Evolutionary conservation across 2,329 filamentous ascomycete species (phyloP), one percentile per base, ranked within the genome.

Genomic region (Helminthosporium solani): DNA sequence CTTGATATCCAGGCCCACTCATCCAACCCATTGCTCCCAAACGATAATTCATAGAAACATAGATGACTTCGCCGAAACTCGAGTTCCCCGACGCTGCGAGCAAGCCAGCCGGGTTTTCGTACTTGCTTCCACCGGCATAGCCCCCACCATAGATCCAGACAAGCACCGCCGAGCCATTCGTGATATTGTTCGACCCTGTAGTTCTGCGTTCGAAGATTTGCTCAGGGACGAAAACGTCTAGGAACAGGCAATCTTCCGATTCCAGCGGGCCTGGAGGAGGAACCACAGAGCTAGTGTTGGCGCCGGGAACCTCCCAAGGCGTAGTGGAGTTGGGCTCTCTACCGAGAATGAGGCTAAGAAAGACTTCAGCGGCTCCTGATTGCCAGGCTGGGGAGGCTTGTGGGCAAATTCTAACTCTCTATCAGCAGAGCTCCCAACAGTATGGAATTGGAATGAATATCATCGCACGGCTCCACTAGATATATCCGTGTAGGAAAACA

Each of bases 131-230:
- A 2, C 53, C 51, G 3, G 65, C 66, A 42, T 77, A 79, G 8
- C 75, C 76, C 7, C 77, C 76, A 12, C 77, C 77, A 52, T 78
- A 76, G 31, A 80, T 75, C 72, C 72, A 78, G 3, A 79, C 72
- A 1, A 79, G 49, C 0, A 80, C 76, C 0, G 76, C 71, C 62
- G 66, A 56, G 33, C 51, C 65, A 18, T 50, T 60, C 5, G 70
- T 44, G 56, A 71, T 42, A 9, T 71, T 40, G n/a, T 55, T 59
- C 36, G 53, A 57, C 3, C 28, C 28, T 3, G 28, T 31, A 12
- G 9, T n/a, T 5, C 14, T 31, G 30, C 46, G 60, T 41, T 68
- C 57, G 36, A 71, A 66, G 11, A 76, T 61, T 5, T 58, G 49
- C 40, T 72, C 58, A 3, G 77, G 75, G 2, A 73, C 71, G 45